Base-by-base conservation (phyloP, 1,284 basidiomycete genomes). In the Heterobasidion parviporum region DNA sequence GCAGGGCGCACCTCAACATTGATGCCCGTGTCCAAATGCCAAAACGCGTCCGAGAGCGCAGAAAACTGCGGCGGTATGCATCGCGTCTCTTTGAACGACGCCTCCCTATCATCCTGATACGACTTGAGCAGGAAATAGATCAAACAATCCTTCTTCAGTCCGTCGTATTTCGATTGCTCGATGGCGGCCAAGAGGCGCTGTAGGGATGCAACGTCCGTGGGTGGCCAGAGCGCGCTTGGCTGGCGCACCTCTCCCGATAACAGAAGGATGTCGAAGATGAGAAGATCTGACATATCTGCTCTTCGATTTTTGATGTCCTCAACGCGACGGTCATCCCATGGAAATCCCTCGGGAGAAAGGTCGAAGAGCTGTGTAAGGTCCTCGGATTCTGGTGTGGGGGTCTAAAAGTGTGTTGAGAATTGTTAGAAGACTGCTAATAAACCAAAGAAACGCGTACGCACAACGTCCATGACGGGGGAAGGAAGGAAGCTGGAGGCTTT, bases 41-140 rank as follows among this genome's bases (percentile, higher is more conserved):
- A 92, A 71, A 91, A 92, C 63, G 88, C 89, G 68, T 89, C 85
- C 20, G 85, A 79, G 49, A 90, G 74, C 8, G 78, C 73, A 14
- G 78, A 74, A 62, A 89, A 90, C 62, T 89, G 87, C 2, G 86
- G 83, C 7, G 85, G 81, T 57, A 91, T 83, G 60, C 77, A 80
- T 43, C 76, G 72, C 43, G 81, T 76, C 46, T 75, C 68, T 54
- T 73, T 72, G 63, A 83, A 91, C 33, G 67, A 69, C 32, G 68
- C 71, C 63, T 85, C 85, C 44, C 81, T 71, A 2, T 79, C 78
- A 63, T 89, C 87, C 62, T 77, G 72, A 59, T 84, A 79, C 81
- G 83, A 88, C 65, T 87, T 89, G 55, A 92, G 73, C 58, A 92
- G 69, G 63, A 82, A 89, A 68, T 89, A 92, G 1, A 89, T 71